These are phyloP conservation scores for Sordariomycetes sp. DNA, from an alignment of 2,329 filamentous ascomycete genomes.

Conservation along the genomic window DNA sequence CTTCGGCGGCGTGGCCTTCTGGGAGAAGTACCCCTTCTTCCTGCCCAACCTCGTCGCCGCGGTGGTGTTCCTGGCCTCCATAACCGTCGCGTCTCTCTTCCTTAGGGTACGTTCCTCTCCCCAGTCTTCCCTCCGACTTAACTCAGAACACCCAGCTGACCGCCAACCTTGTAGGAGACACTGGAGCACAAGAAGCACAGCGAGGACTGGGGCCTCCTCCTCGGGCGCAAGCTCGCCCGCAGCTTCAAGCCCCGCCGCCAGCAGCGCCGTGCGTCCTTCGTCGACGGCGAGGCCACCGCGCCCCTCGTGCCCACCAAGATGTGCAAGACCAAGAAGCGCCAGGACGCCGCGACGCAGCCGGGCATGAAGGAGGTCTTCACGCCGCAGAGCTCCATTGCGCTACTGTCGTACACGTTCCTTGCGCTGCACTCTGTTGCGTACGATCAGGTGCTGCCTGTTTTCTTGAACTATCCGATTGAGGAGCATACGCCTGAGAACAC, in stretches of 20 bases:
- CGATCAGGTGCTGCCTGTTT: conserved; percentile 80
- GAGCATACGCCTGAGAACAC: conserved; percentile 44
- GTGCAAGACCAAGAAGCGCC: conserved; percentile 11
- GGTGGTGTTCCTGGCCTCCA: conserved; percentile 64
- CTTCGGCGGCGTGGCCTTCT: conserved; percentile 54
- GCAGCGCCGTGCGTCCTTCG: conserved; percentile 30
- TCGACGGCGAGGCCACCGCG: conserved; percentile 42
- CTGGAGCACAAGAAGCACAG: conserved; percentile 55
- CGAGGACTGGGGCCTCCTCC: conserved; percentile 60
- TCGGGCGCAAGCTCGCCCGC: conserved; percentile 53
- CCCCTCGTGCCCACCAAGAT: conserved; percentile 31
- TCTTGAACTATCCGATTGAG: conserved; percentile 61
- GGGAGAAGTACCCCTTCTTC: conserved; percentile 67
- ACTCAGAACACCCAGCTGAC: no score
- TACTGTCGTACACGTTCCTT: conserved; percentile 67
- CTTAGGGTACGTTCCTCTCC: conserved; percentile 41
- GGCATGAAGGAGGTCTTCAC: conserved; percentile 56
- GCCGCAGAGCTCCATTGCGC: conserved; percentile 58
- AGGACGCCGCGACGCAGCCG: conserved; percentile 8
- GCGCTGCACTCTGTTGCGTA: conserved; percentile 73
- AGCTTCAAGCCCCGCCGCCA: conserved; percentile 16
- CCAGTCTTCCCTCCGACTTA: neutral
- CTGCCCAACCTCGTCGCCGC: conserved; percentile 74
- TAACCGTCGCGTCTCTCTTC: conserved; percentile 63
- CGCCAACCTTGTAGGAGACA: conserved; percentile 47